Evolutionary conservation across 169 alveolate genomes (phyloP), one percentile per base, ranked within the genome.

Genomic region (Miamiensis avidus): DNA sequence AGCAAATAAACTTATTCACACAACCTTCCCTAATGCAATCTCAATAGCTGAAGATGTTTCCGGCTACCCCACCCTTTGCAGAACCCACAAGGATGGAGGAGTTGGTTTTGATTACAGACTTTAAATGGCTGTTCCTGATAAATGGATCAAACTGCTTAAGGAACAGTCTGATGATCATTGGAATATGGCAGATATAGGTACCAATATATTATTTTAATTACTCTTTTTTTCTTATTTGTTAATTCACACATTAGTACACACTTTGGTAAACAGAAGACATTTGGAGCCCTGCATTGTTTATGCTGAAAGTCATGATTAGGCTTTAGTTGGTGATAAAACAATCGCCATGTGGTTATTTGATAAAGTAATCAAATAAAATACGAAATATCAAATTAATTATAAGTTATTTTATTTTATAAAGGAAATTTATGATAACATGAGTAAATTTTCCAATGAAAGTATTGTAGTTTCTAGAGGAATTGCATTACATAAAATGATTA

Each of bases 11-110:
- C 84, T 97, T 72, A 92, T 94, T 65, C 97, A 96, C 83, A 34
- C 86, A 74, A 87, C 96, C 28, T 78, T 89, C 88, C 98, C 97
- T 28, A 89, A 94, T 76, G 97, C 97, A 34, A 95, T 97, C 83
- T 88, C 98, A 0, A 91, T 97, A 29, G 98, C 98, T 25, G 98
- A 97, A 91, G 99, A 97, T 85, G 97, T 96, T 28, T 93, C 98
- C 30, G 98, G 98, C 76, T 93, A 94, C 94, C 99, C 98, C 32
- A 95, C 97, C 29, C 94, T 96, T 27, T 95, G 98, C 85, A 77
- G 97, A 34, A 94, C 97, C 0, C 86, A 96, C 28, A 93, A 92
- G 75, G 97, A 96, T 75, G 99, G 99, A 27, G 99, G 99, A 25
- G 87, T 96, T 33, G 99, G 99, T 33, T 97, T 97, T 89, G 97